These are phyloP conservation scores for Pochonia chlamydosporia DNA, from an alignment of 2,329 filamentous ascomycete genomes.

Conservation along the genomic window DNA sequence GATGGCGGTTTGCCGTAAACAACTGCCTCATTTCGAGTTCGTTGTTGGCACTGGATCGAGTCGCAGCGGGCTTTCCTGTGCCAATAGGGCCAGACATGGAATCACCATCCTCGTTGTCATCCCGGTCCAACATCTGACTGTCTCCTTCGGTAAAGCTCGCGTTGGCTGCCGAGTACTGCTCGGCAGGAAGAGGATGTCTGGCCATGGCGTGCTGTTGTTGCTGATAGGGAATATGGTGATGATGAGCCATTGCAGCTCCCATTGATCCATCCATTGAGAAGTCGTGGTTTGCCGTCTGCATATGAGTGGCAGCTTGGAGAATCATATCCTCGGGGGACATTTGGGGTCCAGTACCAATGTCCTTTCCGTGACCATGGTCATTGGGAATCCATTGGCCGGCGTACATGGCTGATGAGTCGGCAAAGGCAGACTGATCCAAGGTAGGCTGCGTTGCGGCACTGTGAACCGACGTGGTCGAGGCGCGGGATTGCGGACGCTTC, in stretches of 20 bases:
- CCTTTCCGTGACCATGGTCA: constrained; percentile 37
- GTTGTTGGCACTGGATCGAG: constrained; percentile 69
- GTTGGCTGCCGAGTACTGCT: constrained; percentile 43
- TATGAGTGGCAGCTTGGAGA: constrained; percentile 50
- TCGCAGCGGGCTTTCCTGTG: constrained; percentile 51
- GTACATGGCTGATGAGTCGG: constrained; percentile 39
- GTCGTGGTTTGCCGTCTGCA: constrained; percentile 47
- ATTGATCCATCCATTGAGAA: constrained; percentile 43
- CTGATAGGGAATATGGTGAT: constrained; percentile 36
- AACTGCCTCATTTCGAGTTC: constrained; percentile 75
- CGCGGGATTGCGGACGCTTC: constrained; percentile 48
- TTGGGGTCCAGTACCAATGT: constrained; percentile 35
- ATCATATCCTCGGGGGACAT: constrained; percentile 56
- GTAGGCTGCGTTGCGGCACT: constrained; percentile 46
- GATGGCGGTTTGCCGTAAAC: constrained; percentile 62
- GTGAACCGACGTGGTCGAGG: constrained; percentile 51
- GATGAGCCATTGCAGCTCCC: constrained; percentile 31
- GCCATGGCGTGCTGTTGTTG: constrained; percentile 31
- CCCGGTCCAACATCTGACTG: constrained; percentile 54
- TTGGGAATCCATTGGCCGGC: constrained; percentile 44
- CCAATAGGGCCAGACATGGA: constrained; percentile 38
- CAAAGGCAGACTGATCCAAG: constrained; percentile 41
- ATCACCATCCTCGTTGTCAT: constrained; percentile 53
- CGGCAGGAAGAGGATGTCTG: constrained; percentile 48
- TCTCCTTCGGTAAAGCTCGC: constrained; percentile 53